A percentile compares a stretch with the other conserved stretches of the same genome.
These are phyloP conservation scores for Cladosporium sp. DNA, from an alignment of 2,329 filamentous ascomycete genomes.

Conservation along the genomic window DNA sequence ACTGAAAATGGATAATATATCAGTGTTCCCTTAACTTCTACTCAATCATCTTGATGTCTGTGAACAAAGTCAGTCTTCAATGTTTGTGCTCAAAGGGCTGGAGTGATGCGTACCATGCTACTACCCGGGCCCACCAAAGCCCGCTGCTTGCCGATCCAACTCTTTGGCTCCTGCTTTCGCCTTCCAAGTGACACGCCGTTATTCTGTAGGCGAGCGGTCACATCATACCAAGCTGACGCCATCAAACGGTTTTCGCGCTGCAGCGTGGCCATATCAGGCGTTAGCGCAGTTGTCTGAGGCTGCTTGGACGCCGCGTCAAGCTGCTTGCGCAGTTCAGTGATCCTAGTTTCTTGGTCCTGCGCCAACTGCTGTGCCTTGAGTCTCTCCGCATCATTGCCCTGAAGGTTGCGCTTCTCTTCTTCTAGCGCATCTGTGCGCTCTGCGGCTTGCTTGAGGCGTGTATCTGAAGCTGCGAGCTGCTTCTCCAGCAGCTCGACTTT, in stretches of 20 bases:
- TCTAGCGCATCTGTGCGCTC: conserved; percentile 36
- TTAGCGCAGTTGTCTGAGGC: conserved; percentile 23
- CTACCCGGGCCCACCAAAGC: conserved; percentile 41
- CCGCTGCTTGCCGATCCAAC: conserved; percentile 83
- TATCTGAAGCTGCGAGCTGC: conserved; percentile 37
- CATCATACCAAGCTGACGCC: conserved; percentile 82
- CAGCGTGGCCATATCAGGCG: conserved; percentile 64
- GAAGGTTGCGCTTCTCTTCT: conserved; percentile 27
- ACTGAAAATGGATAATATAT: neutral
- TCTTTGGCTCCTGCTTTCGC: conserved; percentile 72
- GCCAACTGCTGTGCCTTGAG: conserved; percentile 29
- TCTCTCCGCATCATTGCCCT: conserved; percentile 22
- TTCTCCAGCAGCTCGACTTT: conserved; percentile 37
- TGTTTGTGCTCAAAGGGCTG: neutral
- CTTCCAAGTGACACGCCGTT: conserved; percentile 79
- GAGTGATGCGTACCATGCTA: conserved; percentile 19
- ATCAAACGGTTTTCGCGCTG: conserved; percentile 78
- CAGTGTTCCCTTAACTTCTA: neutral
- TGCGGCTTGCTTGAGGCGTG: conserved; percentile 36
- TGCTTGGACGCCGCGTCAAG: conserved; percentile 31
- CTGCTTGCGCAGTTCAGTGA: conserved; percentile 34
- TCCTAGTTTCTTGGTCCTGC: conserved; percentile 34
- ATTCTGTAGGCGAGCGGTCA: conserved; percentile 75
- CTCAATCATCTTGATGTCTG: conserved; percentile 12
- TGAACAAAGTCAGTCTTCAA: conserved; percentile 1